A percentile compares a stretch with the other conserved stretches of the same genome.
Conservation (phyloP, 768 basidiomycete genomes). For the Hericium coralloides region DNA sequence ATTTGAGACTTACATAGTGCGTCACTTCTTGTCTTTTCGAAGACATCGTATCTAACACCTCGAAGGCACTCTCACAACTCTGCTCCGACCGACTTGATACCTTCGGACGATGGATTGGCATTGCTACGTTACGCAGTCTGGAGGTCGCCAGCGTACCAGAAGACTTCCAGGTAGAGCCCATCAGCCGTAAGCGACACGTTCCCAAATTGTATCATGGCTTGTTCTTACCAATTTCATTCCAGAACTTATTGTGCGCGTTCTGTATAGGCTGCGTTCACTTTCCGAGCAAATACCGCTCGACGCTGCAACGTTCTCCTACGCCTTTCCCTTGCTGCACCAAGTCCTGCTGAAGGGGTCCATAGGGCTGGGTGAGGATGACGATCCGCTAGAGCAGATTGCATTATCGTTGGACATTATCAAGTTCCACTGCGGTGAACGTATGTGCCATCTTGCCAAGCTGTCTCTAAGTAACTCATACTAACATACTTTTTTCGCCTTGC, state of each 20-base stretch:
- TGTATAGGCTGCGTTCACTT: constrained; percentile 75
- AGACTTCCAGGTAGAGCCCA: constrained; percentile 61
- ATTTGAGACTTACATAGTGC: constrained; percentile 74
- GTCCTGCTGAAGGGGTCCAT: constrained; percentile 68
- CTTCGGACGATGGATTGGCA: constrained; percentile 64
- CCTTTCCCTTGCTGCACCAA: constrained; percentile 63
- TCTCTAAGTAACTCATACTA: constrained; percentile 1
- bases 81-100: constrained; percentile 68
- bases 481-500: background rate
- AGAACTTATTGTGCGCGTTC: constrained; percentile 77
- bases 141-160: constrained; percentile 60
- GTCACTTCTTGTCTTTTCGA: constrained; percentile 17
- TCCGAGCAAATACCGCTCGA: constrained; percentile 81
- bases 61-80: constrained; percentile 57
- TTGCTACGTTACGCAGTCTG: constrained; percentile 74
- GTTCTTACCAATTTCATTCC: background rate
- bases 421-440: constrained; percentile 69
- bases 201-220: background rate
- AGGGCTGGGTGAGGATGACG: constrained; percentile 55
- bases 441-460: constrained; percentile 15
- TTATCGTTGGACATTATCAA: constrained; percentile 61
- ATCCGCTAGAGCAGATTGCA: constrained; percentile 72
- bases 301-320: constrained; percentile 76
- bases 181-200: constrained; percentile 37
- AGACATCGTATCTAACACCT: background rate